Base-by-base conservation (phyloP, 768 basidiomycete genomes). In the Kwoniella sp. region DNA sequence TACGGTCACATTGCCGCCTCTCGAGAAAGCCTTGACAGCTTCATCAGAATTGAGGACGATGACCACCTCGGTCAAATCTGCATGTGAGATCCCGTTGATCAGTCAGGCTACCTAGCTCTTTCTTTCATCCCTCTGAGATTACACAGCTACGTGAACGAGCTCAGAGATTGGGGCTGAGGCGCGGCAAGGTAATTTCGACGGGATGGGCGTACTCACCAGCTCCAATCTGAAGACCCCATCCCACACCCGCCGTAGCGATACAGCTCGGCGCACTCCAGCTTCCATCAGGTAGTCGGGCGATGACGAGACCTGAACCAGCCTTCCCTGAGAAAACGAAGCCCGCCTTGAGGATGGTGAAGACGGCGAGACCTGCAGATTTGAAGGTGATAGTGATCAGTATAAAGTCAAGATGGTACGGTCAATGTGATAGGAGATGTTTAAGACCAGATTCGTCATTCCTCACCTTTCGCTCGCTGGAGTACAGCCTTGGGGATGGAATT, bases 241-340 rank as follows among this genome's bases (percentile, higher is more conserved):
- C 79, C 0, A 80, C 86, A 37, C 95, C 95, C 20, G 91, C 94
- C 0, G 93, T 98, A 30, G 91, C 94, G 76, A 98, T 95, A 83
- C 94, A 97, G 25, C 91, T 93, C 2, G 95, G 95, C 0, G 95
- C 95, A 54, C 90, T 92, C 93, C 93, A 96, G 11, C 92, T 93
- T 71, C 95, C 95, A 75, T 97, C 93, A 9, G 91, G 90, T 50
- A 94, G 86, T 13, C 93, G 89, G 22, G 93, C 90, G 76, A 96
- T 90, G 82, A 98, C 91, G 68, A 95, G 81, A 15, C 94, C 94
- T 0, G 91, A 93, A 52, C 94, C 94, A 0, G 91, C 92, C 82
- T 93, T 95, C 54, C 92, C 94, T 12, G 90, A 92, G 85, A 95
- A 94, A 59, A 94, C 87, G 83, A 97, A 95, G 1, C 94, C 93